These are phyloP conservation scores for Apophysomyces ossiformis DNA, from an alignment of 371 early-diverging fungal genomes.

Conservation along the genomic window DNA sequence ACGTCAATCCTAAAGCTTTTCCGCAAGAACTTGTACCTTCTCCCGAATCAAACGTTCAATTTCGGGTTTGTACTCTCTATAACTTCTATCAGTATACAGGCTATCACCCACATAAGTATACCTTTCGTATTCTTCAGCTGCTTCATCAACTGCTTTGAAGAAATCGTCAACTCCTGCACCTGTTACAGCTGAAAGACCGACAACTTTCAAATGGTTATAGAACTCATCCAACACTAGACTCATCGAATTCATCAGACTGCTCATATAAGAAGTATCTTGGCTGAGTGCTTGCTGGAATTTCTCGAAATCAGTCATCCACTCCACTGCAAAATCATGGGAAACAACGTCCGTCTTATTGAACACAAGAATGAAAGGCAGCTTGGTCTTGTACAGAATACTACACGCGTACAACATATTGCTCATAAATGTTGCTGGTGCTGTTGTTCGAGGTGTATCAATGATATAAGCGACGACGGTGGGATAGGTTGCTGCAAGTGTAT, in stretches of 20 bases:
- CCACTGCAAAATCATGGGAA: conserved; percentile 84
- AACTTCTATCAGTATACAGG: neutral
- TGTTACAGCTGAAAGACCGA: conserved; percentile 93
- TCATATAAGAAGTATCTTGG: conserved; percentile 86
- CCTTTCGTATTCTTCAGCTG: conserved; percentile 82
- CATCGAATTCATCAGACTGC: conserved; percentile 93
- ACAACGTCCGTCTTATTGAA: conserved; percentile 99
- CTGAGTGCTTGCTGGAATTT: conserved; percentile 87
- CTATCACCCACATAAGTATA: conserved; percentile 14
- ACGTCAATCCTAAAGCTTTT: conserved; percentile 36
- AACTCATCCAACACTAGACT: conserved; percentile 98
- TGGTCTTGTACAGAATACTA: conserved; percentile 94
- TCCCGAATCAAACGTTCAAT: conserved; percentile 72
- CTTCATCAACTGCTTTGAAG: conserved; percentile 85
- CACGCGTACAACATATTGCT: conserved; percentile 99
- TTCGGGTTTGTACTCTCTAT: conserved; percentile 79
- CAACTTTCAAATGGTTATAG: conserved; percentile 87
- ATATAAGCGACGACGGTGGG: conserved; percentile 96
- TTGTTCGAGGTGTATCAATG: conserved; percentile 96
- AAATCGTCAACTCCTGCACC: conserved; percentile 95
- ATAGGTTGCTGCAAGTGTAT: conserved; percentile 90
- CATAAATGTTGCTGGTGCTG: conserved; percentile 98
- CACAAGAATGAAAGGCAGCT: conserved; percentile 92
- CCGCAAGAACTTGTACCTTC: conserved; percentile 38
- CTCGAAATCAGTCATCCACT: conserved; percentile 99